Conservation (phyloP, 768 basidiomycete genomes). For the Boletus rubroflammeus region DNA sequence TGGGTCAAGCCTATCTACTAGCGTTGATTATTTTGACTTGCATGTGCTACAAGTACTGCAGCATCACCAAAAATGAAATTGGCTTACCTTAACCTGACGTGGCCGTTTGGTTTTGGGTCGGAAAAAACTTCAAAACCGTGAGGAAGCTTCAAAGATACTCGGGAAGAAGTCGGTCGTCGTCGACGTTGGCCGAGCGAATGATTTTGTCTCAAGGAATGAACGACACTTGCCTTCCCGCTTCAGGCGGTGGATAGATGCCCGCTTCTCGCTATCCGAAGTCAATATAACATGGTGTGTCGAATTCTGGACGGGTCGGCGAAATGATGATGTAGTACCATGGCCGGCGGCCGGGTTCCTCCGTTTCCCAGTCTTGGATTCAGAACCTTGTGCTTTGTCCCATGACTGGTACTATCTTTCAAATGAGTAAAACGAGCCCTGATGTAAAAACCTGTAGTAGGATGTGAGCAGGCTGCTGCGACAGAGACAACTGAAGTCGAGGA, state of each 20-base stretch:
- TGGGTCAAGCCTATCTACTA: background rate
- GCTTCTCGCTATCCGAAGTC: background rate
- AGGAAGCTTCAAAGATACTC: background rate
- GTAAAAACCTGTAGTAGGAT: background rate
- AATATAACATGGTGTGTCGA: background rate
- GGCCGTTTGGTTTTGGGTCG: background rate
- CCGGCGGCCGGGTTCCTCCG: no score
- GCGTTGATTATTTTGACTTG: background rate
- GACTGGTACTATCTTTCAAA: no score
- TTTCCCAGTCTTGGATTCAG: background rate
- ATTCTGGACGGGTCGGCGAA: background rate
- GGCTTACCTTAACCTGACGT: background rate
- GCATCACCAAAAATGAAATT: background rate
- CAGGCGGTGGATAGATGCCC: background rate
- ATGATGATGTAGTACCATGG: no score
- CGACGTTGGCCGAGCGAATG: background rate
- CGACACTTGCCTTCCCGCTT: background rate
- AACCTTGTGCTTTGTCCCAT: background rate
- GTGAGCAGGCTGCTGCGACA: background rate
- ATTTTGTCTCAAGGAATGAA: background rate
- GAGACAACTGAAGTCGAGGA: background rate
- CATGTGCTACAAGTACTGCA: background rate
- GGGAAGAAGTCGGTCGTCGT: background rate
- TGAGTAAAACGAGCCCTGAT: no score
- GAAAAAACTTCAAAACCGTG: background rate